Percentiles rank a stretch among this genome's conserved stretches.
phyloP scores from a whole-genome alignment of 805 yeast species.

The Yamadazyma tumulicola region DNA sequence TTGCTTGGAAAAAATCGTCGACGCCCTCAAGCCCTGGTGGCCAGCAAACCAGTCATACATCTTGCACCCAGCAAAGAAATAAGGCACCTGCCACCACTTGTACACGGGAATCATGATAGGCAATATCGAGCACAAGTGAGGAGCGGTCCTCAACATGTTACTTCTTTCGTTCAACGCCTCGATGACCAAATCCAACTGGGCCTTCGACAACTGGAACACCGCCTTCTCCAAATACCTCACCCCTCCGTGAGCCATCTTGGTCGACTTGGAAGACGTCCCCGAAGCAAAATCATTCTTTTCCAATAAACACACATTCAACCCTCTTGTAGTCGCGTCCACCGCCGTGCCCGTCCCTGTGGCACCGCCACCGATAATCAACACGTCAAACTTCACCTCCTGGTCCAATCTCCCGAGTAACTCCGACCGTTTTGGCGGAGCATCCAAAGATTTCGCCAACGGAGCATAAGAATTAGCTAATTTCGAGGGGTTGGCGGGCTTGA shows the following conservation, averaged over 20 bases:
- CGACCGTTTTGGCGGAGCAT: conserved; percentile 55
- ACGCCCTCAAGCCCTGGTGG: conserved; percentile 71
- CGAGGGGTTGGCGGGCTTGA: conserved; percentile 30
- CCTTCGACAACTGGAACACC: conserved; percentile 84
- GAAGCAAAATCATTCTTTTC: conserved; percentile 89
- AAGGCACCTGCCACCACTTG: conserved; percentile 93
- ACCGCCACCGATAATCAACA: conserved; percentile 93
- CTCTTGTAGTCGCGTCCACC: conserved; percentile 85
- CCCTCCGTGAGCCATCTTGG: conserved; percentile 98
- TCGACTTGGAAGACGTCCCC: conserved; percentile 90
- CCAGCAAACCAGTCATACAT: conserved; percentile 94
- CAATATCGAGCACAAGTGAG: conserved; percentile 79
- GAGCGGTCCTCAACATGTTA: conserved; percentile 84
- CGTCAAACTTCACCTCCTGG: conserved; percentile 54
- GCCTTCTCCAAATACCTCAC: conserved; percentile 95
- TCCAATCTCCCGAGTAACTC: conserved; percentile 46
- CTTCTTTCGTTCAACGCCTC: conserved; percentile 40
- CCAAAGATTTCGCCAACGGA: conserved; percentile 44
- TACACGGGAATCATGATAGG: conserved; percentile 97
- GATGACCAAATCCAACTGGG: conserved; percentile 48
- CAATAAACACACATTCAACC: conserved; percentile 80
- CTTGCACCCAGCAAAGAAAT: conserved; percentile 87
- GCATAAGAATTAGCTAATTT: conserved; percentile 25
- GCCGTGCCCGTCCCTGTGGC: conserved; percentile 95
- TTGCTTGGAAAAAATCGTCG: conserved; percentile 67